A percentile compares a stretch with the other conserved stretches of the same genome.
Evolutionary conservation across 164 flowering plant genomes (phyloP).

Genomic region (Berberis vulgaris): DNA sequence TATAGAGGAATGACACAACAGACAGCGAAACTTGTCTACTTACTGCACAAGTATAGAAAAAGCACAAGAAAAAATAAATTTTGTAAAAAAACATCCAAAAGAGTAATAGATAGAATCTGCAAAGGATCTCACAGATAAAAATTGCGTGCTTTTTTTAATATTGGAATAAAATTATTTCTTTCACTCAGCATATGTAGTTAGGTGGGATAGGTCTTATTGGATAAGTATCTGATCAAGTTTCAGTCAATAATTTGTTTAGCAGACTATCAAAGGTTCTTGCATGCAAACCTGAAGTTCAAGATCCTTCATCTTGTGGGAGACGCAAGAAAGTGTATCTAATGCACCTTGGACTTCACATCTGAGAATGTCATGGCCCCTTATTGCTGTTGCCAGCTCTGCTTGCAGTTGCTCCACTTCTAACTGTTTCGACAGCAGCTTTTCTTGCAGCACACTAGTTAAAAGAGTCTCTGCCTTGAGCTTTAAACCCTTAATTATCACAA

Average conservation of each 20-base stretch:
- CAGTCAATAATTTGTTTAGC: neutral
- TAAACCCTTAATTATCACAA: slow-evolving; percentile 31
- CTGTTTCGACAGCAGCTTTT: slow-evolving; percentile 71
- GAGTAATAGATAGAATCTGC: too few relatives aligned
- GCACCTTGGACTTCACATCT: slow-evolving; percentile 66
- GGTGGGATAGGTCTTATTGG: neutral
- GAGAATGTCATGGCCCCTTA: slow-evolving; percentile 68
- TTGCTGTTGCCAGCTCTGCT: slow-evolving; percentile 81
- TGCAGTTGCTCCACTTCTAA: slow-evolving; percentile 73
- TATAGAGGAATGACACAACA: too few relatives aligned
- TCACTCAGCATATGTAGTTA: too few relatives aligned
- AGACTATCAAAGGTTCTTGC: neutral
- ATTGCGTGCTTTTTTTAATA: too few relatives aligned
- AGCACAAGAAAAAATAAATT: too few relatives aligned
- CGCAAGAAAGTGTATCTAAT: slow-evolving; percentile 54
- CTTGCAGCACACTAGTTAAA: slow-evolving; percentile 62
- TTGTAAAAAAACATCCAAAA: too few relatives aligned
- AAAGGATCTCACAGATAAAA: too few relatives aligned
- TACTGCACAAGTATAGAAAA: too few relatives aligned
- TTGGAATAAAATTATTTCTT: too few relatives aligned
- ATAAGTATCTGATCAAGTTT: neutral
- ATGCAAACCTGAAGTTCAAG: slow-evolving; percentile 79
- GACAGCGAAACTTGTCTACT: too few relatives aligned
- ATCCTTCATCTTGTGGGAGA: slow-evolving; percentile 66
- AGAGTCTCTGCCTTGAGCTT: slow-evolving; percentile 75